A percentile compares a stretch with the other conserved stretches of the same genome.
Evolutionary conservation across 106 monocot species (phyloP).

Genomic region (Hemerocallis citrina): DNA sequence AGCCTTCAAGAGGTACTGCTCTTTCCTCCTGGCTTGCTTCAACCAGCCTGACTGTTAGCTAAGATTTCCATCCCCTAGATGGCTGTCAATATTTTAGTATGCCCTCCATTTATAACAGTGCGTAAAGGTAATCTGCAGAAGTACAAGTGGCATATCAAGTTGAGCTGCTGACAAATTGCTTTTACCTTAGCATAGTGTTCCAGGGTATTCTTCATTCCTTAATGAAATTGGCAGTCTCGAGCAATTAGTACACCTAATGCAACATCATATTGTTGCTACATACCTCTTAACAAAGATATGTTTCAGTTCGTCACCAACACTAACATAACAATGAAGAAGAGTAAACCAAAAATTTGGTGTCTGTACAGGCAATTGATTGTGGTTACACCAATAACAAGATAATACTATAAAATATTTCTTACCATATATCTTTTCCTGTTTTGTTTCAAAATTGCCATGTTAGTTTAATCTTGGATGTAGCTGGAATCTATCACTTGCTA

Average conservation of each 20-base stretch:
- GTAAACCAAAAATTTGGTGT: not conserved
- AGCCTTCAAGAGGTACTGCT: too few species aligned
- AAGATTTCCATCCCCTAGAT: too few species aligned
- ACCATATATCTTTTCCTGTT: not conserved
- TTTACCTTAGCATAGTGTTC: not conserved
- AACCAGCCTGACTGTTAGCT: too few species aligned
- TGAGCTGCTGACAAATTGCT: not conserved
- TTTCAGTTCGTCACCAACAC: too few species aligned
- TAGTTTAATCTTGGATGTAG: not conserved
- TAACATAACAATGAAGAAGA: too few species aligned
- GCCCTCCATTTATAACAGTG: too few species aligned
- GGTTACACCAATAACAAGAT: too few species aligned
- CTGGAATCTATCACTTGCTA: not conserved
- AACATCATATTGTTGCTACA: not conserved
- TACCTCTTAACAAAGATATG: not conserved
- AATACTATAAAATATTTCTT: not conserved
- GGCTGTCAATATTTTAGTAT: too few species aligned
- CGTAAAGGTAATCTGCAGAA: not conserved
- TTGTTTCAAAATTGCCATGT: not conserved
- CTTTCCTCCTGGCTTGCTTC: too few species aligned
- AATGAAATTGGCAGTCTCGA: too few species aligned
- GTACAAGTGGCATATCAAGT: not conserved
- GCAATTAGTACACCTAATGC: not conserved
- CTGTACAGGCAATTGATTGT: not conserved
- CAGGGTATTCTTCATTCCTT: too few species aligned